Base-by-base conservation (phyloP, 805 yeast species). In the Candida parachauliodes region DNA sequence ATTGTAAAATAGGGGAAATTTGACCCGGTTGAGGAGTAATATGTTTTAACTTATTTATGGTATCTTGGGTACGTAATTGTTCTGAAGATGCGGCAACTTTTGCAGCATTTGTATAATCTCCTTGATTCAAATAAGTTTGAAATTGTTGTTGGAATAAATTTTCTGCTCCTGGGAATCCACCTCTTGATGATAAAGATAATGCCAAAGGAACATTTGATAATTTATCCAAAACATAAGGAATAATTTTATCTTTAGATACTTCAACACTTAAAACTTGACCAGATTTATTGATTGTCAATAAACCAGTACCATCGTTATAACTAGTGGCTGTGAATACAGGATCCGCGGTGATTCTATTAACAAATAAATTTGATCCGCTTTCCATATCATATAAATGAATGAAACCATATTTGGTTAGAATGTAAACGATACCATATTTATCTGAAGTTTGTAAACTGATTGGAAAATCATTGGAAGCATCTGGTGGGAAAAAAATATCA, bases 151-250 rank as follows among this genome's bases (percentile, higher is more conserved):
- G 68, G 64, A 93, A 89, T 46, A 93, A 73, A 53, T 80, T 81
- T 60, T 93, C 99, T 34, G 98, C 98, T 48, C 99, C 99, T 29
- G 96, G 93, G 54, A 93, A 77, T 1, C 96, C 96, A 55, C 96
- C 97, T 62, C 98, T 84, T 3, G 96, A 78, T 19, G 98, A 94
- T 47, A 93, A 76, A 8, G 88, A 72, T 43, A 93, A 71, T 3
- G 97, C 98, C 52, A 93, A 72, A 16, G 83, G 75, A 22, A 91
- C 88, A 57, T 93, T 91, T 37, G 91, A 81, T 45, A 93, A 74
- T 59, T 86, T 88, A 53, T 82, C 81, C 58, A 93, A 72, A 35
- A 93, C 81, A 60, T 94, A 94, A 36, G 96, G 95, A 44, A 93
- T 82, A 48, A 91, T 78, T 55, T 84, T 85, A 43, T 81, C 83